Evolutionary conservation across 805 yeast genomes (phyloP), one percentile per base, ranked within the genome.

Genomic region (Candida jianshihensis): DNA sequence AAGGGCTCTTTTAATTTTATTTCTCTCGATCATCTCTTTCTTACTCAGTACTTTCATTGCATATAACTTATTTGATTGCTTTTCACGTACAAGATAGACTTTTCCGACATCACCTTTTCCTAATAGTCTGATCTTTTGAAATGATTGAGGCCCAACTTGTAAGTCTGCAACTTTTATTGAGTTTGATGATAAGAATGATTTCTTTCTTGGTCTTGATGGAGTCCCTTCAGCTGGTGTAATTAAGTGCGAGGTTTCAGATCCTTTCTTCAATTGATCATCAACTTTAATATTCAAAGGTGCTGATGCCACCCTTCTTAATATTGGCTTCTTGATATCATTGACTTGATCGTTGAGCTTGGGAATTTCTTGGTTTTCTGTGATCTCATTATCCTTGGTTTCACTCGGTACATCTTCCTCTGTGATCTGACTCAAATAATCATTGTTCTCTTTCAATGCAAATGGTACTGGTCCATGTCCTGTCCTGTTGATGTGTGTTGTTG

Each of bases 21-120:
- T 90, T 48, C 99, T 70, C 57, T 86, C 81, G 44, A 92, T 82
- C 97, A 92, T 92, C 56, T 90, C 98, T 47, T 79, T 78, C 54
- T 92, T 92, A 56, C 76, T 78, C 39, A 90, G 66, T 3, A 92
- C 86, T 56, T 92, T 92, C 90, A 92, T 82, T 6, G 99, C 99
- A 56, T 78, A 92, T 24, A 88, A 61, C 45, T 78, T 75, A 45
- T 79, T 76, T 3, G 89, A 69, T 26, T 69, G 63, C 54, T 83
- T 86, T 49, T 94, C 96, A 42, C 82, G 73, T 5, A 92, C 99
- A 19, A 92, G 64, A 51, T 85, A 92, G 18, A 92, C 99, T 57
- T 87, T 89, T 4, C 99, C 99, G 26, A 92, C 97, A 53, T 92
- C 98, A 39, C 99, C 99, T 54, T 86, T 86, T 5, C 99, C 99